Conservation (phyloP, 345 rosid species). For the Chamaenerion angustifolium region DNA sequence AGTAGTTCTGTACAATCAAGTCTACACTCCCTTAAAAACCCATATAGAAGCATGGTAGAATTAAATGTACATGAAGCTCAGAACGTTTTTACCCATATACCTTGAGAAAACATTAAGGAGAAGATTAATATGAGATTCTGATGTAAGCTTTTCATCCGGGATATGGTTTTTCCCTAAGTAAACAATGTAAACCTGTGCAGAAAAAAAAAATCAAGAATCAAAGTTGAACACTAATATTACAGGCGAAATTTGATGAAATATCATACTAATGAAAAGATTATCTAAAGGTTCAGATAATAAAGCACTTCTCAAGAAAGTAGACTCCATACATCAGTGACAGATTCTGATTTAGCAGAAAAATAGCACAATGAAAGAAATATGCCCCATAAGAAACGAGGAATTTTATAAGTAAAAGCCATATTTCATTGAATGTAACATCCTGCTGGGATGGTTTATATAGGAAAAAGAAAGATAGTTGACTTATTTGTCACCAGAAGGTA, state of each 20-base stretch:
- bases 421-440: conserved; percentile 12
- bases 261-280: not conserved
- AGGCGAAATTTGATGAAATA: not conserved
- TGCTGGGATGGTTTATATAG: conserved; percentile 23
- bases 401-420: conserved; percentile 16
- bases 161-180: conserved; percentile 37
- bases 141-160: conserved; percentile 20
- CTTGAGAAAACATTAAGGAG: conserved; percentile 42
- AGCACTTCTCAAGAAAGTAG: not conserved
- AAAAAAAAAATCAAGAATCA: not conserved
- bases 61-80: too few relatives aligned
- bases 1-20: too few relatives aligned
- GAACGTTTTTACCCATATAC: conserved; percentile 11
- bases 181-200: conserved; percentile 50
- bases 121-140: conserved; percentile 34
- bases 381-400: conserved; percentile 18
- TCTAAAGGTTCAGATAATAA: not conserved
- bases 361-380: conserved; percentile 20
- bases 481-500: conserved; percentile 5
- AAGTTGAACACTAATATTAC: not conserved
- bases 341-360: conserved; percentile 13
- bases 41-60: too few relatives aligned
- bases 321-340: conserved; percentile 17
- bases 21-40: too few relatives aligned
- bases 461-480: not conserved